Percentiles rank a stretch among this genome's conserved stretches.
These are phyloP conservation scores for Capsicum pubescens DNA, from an alignment of 257 asterid species.

Conservation along the genomic window DNA sequence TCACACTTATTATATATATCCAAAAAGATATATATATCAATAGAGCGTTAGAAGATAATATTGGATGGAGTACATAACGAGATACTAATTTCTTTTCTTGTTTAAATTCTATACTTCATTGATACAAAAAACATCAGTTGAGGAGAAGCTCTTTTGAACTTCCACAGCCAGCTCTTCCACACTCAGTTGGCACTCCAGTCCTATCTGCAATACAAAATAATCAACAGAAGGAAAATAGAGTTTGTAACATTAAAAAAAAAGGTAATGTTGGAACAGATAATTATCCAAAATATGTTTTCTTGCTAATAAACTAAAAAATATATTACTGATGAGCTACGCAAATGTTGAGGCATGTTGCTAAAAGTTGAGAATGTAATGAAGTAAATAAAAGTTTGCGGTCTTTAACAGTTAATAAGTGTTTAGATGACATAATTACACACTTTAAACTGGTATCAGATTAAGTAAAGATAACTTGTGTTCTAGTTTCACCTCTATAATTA, in stretches of 20 bases:
- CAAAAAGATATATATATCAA: background rate
- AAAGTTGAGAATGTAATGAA: background rate
- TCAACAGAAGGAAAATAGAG: background rate
- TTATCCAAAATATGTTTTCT: too few species aligned
- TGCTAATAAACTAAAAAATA: too few species aligned
- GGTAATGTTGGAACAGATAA: background rate
- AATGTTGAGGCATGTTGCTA: too few species aligned
- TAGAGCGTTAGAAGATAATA: conserved; percentile 16
- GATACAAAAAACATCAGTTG: conserved; percentile 37
- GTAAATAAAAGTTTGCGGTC: background rate
- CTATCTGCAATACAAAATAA: conserved; percentile 56
- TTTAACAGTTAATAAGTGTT: too few species aligned
- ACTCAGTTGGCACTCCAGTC: conserved; percentile 89
- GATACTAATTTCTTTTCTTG: background rate
- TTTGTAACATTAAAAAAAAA: background rate
- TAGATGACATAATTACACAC: too few species aligned
- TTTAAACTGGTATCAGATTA: too few species aligned
- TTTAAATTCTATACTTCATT: conserved; percentile 29
- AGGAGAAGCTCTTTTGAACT: conserved; percentile 81
- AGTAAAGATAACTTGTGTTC: background rate
- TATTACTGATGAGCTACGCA: too few species aligned
- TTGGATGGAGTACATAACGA: background rate
- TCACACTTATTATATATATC: conserved; percentile 14
- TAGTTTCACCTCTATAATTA: background rate
- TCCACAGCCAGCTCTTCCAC: conserved; percentile 86